Base-by-base conservation (phyloP, 441 rosid genomes). In the Theobroma grandiflorum region DNA sequence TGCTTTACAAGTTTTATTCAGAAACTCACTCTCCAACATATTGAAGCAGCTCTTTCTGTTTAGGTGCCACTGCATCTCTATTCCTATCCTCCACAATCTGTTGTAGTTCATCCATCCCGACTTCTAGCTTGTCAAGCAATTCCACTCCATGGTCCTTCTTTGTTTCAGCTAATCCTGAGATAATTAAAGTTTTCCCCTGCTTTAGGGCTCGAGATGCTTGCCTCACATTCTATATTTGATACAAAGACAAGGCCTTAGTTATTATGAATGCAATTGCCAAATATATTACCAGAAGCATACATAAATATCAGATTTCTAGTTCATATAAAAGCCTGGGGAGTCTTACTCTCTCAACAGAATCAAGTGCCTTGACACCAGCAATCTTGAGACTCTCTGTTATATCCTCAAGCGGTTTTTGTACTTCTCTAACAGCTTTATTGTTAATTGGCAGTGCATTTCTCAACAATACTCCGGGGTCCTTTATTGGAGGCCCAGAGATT, bases 401-500 rank as follows among this genome's bases (percentile, higher is more conserved):
- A 82, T 94, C 98, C 82, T 97, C 98, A 3, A 97, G 97, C 1
- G 99, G 99, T 79, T 92, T 97, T 72, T 97, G 99, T 0, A 97
- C 99, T 84, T 93, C 97, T 83, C 99, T 91, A 64, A 94, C 87
- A 81, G 99, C 95, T 81, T 94, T 95, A 76, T 92, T 97, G 80
- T 93, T 81, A 78, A 95, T 92, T 14, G 99, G 98, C 84, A 97
- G 89, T 9, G 97, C 99, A 82, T 95, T 80, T 85, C 98, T 91
- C 77, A 97, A 82, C 72, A 97, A 84, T 50, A 97, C 94, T 67
- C 88, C 97, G 0, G 99, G 98, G 59, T 97, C 99, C 87, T 97
- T 97, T 22, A 95, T 94, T 0, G 99, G 98, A 3, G 99, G 99
- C 20, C 99, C 99, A 14, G 99, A 97, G 79, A 97, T 97, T 61